These are phyloP conservation scores for Penicillium sp. DNA, from an alignment of 2,329 filamentous ascomycete species.

Conservation along the genomic window DNA sequence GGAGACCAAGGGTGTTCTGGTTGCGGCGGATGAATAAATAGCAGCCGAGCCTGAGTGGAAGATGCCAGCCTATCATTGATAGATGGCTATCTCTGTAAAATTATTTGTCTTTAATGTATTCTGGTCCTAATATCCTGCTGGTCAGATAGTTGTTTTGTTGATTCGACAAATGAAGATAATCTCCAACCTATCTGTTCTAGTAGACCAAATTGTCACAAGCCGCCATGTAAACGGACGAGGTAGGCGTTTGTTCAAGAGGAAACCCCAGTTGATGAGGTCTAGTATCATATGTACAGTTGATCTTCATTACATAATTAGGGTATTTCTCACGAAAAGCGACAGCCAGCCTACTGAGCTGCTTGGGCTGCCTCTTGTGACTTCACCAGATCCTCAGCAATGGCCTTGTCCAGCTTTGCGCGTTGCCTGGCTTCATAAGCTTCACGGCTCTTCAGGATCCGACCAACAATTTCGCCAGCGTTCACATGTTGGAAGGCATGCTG, in stretches of 20 bases:
- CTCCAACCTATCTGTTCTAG: neutral
- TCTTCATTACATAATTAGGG: conserved; percentile 9
- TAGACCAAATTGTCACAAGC: neutral
- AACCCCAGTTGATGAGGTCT: conserved; percentile 16
- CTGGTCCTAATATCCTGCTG: conserved; percentile 9
- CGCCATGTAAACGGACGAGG: neutral
- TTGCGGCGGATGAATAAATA: conserved; percentile 53
- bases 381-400: conserved; percentile 67
- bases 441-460: conserved; percentile 81
- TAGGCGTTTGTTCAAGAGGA: neutral
- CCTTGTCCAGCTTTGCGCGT: conserved; percentile 84
- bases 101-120: conserved; percentile 10
- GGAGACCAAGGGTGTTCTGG: conserved; percentile 86
- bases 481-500: conserved; percentile 78
- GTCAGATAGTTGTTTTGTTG: conserved; percentile 2
- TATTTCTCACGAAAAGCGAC: neutral
- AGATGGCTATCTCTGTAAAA: conserved; percentile 15
- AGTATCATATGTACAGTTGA: conserved; percentile 16
- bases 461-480: conserved; percentile 88
- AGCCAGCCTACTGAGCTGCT: conserved; percentile 4
- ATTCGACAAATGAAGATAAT: neutral
- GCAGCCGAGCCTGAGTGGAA: neutral
- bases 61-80: conserved; percentile 2
- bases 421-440: conserved; percentile 90
- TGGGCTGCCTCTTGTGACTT: conserved; percentile 53